Base-by-base conservation (phyloP, 2,329 filamentous ascomycete species). In the Penicillium sp. region DNA sequence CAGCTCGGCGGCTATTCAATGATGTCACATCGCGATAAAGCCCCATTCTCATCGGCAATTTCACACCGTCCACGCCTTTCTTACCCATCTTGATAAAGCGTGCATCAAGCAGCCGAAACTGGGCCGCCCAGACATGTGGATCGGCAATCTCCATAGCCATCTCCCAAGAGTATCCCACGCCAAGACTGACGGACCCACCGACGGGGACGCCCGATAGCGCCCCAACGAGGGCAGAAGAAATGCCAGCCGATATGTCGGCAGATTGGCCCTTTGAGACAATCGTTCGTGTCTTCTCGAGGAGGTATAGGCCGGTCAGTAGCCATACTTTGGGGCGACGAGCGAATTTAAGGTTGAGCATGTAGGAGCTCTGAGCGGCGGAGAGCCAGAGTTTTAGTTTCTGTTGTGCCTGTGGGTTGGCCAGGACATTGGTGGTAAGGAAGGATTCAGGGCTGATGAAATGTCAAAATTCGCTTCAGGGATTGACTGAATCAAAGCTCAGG, bases 101-200 rank as follows among this genome's bases (percentile, higher is more conserved):
- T 6, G 66, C 68, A 58, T 71, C 68, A 4, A 71, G 28, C 19
- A 71, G 46, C 4, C 68, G 68, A 52, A 61, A 71, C 59, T 71
- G 69, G 30, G 66, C 69, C 19, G 69, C 69, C 69, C 69, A 71
- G 10, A 71, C 69, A 64, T 71, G 69, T 16, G 63, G 65, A 26
- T 70, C 69, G 30, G 65, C 45, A 33, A 70, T 61, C 19, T 69
- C 65, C 67, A 69, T 66, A 2, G 64, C 45, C 63, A 71, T 53
- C 22, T 70, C 63, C 69, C 69, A 71, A 25, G 60, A 56, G 14
- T 58, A 65, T 3, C 63, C 69, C 5, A 62, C 38, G 2, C 68
- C 67, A 19, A 70, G 45, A 30, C 59, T 68, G n/a, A 71, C 60
- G 8, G 64, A 69, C 6, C 62, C 69, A 22, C 69, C 69, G 14